phyloP scores from a whole-genome alignment of 768 basidiomycete species.

The Trametes sanguinea region DNA sequence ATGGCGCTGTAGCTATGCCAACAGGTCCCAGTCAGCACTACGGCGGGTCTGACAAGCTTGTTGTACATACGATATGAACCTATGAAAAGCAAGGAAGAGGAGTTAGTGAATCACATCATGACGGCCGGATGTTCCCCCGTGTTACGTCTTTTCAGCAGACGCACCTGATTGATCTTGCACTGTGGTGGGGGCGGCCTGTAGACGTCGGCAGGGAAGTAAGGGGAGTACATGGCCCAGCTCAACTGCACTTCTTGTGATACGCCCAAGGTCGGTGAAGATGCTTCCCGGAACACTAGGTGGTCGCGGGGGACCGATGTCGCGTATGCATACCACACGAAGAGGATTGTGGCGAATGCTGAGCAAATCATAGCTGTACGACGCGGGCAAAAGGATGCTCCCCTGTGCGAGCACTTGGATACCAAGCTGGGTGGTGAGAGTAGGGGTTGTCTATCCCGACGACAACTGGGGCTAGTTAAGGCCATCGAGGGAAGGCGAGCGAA shows the following conservation, averaged over 20 bases:
- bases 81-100: conserved; percentile 24
- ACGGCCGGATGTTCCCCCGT: too few relatives aligned
- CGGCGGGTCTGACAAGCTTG: background rate
- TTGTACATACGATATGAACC: conserved; percentile 56
- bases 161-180: conserved; percentile 41
- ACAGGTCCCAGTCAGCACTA: background rate
- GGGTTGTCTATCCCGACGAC: too few relatives aligned
- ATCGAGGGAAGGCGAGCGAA: too few relatives aligned
- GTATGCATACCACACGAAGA: conserved; percentile 13
- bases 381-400: background rate
- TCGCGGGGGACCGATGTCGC: background rate
- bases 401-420: too few relatives aligned
- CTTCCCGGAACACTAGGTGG: background rate
- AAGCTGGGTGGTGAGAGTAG: too few relatives aligned
- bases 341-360: background rate
- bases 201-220: conserved; percentile 50
- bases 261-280: conserved; percentile 2
- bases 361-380: background rate
- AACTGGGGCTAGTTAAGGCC: too few relatives aligned
- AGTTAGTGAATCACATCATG: background rate
- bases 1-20: conserved; percentile 70
- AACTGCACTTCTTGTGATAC: conserved; percentile 24
- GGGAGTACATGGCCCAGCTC: conserved; percentile 63
- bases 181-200: conserved; percentile 48
- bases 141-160: too few relatives aligned